phyloP scores from a whole-genome alignment of 2,329 filamentous ascomycete species.

The Plectosphaerella cucumerina region DNA sequence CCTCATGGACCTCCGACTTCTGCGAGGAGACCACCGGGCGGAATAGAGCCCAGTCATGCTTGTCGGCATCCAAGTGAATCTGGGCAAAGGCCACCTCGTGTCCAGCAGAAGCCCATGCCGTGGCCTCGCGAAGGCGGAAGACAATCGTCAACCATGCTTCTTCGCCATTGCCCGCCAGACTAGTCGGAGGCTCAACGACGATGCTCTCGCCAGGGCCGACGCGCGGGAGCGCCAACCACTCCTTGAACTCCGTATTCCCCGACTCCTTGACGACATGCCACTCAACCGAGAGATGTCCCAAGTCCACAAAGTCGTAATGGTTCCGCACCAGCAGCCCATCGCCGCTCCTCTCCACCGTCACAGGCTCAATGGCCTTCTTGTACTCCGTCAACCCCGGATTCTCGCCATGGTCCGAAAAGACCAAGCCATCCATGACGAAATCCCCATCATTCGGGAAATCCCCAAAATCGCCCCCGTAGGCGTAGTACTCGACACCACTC shows the following conservation, averaged over 20 bases:
- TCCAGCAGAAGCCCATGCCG: slow-evolving; percentile 8
- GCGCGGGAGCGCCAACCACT: not conserved
- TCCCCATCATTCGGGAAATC: slow-evolving; percentile 56
- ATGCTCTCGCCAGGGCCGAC: slow-evolving; percentile 3
- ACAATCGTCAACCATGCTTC: slow-evolving; percentile 12
- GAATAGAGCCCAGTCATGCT: not conserved
- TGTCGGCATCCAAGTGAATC: slow-evolving; percentile 7
- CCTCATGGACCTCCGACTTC: slow-evolving; percentile 2
- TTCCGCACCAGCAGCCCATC: slow-evolving; percentile 42
- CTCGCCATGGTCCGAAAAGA: slow-evolving; percentile 41
- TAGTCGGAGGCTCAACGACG: not conserved
- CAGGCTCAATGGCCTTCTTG: slow-evolving; percentile 55
- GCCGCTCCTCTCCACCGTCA: slow-evolving; percentile 41
- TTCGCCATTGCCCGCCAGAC: not conserved
- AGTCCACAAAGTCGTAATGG: slow-evolving; percentile 47
- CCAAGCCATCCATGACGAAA: slow-evolving; percentile 55
- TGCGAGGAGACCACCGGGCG: not conserved
- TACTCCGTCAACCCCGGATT: slow-evolving; percentile 49
- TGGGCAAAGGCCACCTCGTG: slow-evolving; percentile 14
- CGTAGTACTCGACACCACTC: slow-evolving; percentile 40
- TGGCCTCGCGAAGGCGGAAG: slow-evolving; percentile 7
- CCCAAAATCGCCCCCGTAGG: slow-evolving; percentile 58
- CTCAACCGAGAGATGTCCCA: slow-evolving; percentile 42
- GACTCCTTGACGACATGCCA: slow-evolving; percentile 28
- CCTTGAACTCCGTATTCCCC: not conserved